A percentile compares a stretch with the other conserved stretches of the same genome.
Evolutionary conservation across 1,284 basidiomycete species (phyloP).

Genomic region (Cryptococcus sp.): DNA sequence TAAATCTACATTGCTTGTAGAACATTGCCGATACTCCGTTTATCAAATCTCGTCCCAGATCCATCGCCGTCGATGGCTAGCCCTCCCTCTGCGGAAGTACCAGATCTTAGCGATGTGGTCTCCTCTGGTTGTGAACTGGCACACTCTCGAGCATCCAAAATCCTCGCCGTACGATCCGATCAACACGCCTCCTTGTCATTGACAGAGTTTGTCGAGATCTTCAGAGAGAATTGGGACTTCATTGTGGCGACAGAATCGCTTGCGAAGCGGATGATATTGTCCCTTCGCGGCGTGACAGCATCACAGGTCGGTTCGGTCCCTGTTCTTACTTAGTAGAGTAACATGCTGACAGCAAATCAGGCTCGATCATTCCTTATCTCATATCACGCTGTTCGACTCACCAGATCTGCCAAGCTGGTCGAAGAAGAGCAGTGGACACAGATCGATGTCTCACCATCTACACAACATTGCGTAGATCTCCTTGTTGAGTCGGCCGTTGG

Average conservation of each 20-base stretch:
- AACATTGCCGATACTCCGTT: constrained; percentile 7
- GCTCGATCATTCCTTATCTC: constrained; percentile 81
- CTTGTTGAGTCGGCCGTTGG: constrained; percentile 79
- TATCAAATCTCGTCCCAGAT: constrained; percentile 7
- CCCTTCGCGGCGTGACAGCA: constrained; percentile 77
- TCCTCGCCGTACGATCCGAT: constrained; percentile 73
- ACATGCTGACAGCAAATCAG: constrained; percentile 53
- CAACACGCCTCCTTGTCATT: constrained; percentile 74
- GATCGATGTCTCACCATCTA: constrained; percentile 66
- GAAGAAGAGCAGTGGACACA: constrained; percentile 61
- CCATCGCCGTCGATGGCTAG: constrained; percentile 3
- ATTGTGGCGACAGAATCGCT: constrained; percentile 83
- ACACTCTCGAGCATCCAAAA: constrained; percentile 75
- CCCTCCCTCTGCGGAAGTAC: constrained; percentile 20
- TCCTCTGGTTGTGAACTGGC: constrained; percentile 79
- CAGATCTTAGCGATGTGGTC: constrained; percentile 70
- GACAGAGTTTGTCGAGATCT: constrained; percentile 74
- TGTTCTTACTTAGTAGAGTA: neutral
- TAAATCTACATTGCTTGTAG: constrained; percentile 1
- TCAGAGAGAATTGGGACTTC: constrained; percentile 84
- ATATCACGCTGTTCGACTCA: constrained; percentile 82
- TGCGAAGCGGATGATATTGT: constrained; percentile 86
- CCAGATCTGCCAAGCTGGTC: constrained; percentile 81
- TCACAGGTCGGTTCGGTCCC: constrained; percentile 62
- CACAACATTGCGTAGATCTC: constrained; percentile 72